phyloP scores from a whole-genome alignment of 2,329 filamentous ascomycete species.

The Magnaporthiopsis poae region DNA sequence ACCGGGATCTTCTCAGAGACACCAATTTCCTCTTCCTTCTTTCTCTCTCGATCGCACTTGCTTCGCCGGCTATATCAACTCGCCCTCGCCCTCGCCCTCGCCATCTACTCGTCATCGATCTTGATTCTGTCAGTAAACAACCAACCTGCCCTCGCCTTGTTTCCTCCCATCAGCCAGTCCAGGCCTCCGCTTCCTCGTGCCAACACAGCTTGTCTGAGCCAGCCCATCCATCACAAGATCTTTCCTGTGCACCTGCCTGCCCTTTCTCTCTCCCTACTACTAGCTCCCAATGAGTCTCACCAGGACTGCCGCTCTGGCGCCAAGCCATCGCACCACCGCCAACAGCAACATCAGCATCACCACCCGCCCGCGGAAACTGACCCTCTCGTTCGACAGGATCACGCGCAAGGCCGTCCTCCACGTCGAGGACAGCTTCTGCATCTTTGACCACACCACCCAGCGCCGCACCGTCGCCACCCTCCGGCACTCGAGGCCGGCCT shows the following conservation, averaged over 20 bases:
- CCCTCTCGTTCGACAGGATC: constrained; percentile 3
- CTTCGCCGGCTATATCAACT: too few species aligned
- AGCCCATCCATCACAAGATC: not conserved
- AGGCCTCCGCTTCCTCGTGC: too few species aligned
- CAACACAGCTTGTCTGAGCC: too few species aligned
- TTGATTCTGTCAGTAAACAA: too few species aligned
- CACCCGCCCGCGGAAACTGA: not conserved
- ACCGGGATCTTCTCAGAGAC: too few species aligned
- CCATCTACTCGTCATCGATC: too few species aligned
- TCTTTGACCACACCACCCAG: not conserved
- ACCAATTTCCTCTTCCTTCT: too few species aligned
- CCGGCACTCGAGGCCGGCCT: not conserved
- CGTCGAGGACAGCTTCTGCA: not conserved
- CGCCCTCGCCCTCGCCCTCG: too few species aligned
- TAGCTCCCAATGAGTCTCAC: not conserved
- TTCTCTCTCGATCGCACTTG: too few species aligned
- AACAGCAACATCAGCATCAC: not conserved
- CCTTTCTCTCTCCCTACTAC: too few species aligned
- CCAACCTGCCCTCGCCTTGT: too few species aligned
- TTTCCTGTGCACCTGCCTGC: not conserved
- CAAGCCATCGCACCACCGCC: not conserved
- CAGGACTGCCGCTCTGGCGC: not conserved
- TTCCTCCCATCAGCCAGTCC: too few species aligned
- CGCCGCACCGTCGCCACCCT: not conserved
- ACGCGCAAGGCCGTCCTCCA: constrained; percentile 2